Evolutionary conservation across 2,329 filamentous ascomycete genomes (phyloP), one percentile per base, ranked within the genome.

Genomic region (Fusarium falciforme): DNA sequence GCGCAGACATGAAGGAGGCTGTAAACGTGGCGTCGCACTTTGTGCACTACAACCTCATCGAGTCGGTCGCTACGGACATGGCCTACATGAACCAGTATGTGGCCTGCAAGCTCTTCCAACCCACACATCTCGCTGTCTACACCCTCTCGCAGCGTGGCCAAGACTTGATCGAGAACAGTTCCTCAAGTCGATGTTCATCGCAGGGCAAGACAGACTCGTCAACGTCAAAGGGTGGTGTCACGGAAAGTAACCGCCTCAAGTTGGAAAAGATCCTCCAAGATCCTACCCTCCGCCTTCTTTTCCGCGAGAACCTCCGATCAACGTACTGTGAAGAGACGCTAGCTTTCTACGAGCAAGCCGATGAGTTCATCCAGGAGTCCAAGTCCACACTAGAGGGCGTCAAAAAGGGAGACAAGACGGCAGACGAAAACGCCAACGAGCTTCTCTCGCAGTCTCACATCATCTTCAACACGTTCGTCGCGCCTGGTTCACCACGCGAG

Each of bases 311-410:
- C 81, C 87, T 98, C 67, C 91, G 95, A 61, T 95, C 98, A 81
- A 98, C 95, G 1, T 93, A 98, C 79, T 98, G 96, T 83, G 96
- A 98, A 82, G 96, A 99, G 87, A 98, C 98, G 78, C 82, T 98
- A 67, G 94, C 95, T 0, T 99, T 99, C 84, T 98, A 98, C 81
- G 87, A 97, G 61, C 96, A 98, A 78, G 96, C 98, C 6, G 93
- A 94, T 64, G 94, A 97, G 73, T 98, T 98, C 80, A 89, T 94
- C 25, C 86, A 87, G 55, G 88, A 90, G 62, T 94, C 93, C 81
- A 89, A 89, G 71, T 79, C 83, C 29, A 92, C 92, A 3, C 92
- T 76, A 1, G 73, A 85, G 11, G 89, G 88, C 14, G 91, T 93
- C 64, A 88, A 89, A 78, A 89, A 87, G 78, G 90, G 91, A 58